Evolutionary conservation across 768 basidiomycete genomes (phyloP), one percentile per base, ranked within the genome.

Genomic region (Rhizopogon vesiculosus): DNA sequence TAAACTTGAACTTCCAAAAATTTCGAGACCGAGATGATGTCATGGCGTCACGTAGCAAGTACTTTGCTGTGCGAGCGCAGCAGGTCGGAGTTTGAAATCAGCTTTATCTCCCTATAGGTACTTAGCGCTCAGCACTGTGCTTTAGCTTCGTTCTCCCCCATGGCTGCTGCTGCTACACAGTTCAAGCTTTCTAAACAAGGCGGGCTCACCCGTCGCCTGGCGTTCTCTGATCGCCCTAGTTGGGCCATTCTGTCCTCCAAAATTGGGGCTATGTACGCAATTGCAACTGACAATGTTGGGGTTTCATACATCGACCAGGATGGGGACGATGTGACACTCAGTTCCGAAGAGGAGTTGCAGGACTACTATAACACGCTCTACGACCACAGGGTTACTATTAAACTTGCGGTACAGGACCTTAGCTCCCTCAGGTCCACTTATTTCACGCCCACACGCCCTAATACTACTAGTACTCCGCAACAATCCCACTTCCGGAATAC

Each of bases 221-320:
- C 73, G 6, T 90, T 90, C 61, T 56, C 70, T 5, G 62, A 64
- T 1, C 63, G 56, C 19, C 89, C 89, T 6, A 66, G 74, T 8
- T 90, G 89, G 88, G 35, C 59, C 8, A 63, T 69, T 16, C 80
- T 91, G 46, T 79, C 85, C 12, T 61, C 73, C 39, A 85, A 76
- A 61, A 80, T 90, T 55, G 75, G 59, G 62, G 25, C 69, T 75
- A 55, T 91, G 67, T 82, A 74, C 68, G 64, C 65, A 44, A 84
- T 92, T 41, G 80, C 86, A 3, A 53, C 69, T 53, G 78, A 80
- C 55, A 77, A 78, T 51, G 72, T 91, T 51, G 87, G 76, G 2
- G 84, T 89, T 35, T 83, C 85, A 33, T 92, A 93, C 67, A 57
- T 85, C 48, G 91, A 93, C 67, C 66, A 67, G 33, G 89, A 92